These are phyloP conservation scores for Aspergillus niger DNA, from an alignment of 2,329 filamentous ascomycete species.

Conservation along the genomic window DNA sequence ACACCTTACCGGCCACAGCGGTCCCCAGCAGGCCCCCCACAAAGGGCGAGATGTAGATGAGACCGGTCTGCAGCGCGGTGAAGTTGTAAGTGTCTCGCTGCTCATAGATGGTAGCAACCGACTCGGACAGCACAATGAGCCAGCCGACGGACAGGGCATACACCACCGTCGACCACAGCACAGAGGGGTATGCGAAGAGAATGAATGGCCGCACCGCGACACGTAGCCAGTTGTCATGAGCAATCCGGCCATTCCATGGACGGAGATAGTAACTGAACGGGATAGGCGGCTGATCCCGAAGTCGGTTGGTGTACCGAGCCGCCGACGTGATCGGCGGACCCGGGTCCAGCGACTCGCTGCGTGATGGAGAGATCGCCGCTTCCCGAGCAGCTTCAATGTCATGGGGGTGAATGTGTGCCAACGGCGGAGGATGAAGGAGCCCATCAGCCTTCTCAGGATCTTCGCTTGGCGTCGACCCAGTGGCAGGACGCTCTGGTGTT, in stretches of 20 bases:
- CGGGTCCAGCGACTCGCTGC: conserved; percentile 37
- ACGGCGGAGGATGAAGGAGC: conserved; percentile 15
- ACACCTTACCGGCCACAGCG: conserved; percentile 83
- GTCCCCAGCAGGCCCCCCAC: conserved; percentile 88
- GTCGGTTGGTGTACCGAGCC: conserved; percentile 67
- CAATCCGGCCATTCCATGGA: conserved; percentile 76
- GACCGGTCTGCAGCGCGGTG: conserved; percentile 73
- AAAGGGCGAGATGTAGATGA: conserved; percentile 89
- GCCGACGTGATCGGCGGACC: conserved; percentile 29
- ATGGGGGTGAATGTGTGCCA: conserved; percentile 6
- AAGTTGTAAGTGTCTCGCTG: conserved; percentile 74
- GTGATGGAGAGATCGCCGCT: conserved; percentile 27
- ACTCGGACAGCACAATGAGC: conserved; percentile 93
- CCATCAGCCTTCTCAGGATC: conserved; percentile 21
- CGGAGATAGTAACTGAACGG: conserved; percentile 74
- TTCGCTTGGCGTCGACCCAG: not conserved
- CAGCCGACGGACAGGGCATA: conserved; percentile 90
- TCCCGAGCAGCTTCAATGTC: conserved; percentile 35
- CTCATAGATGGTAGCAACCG: conserved; percentile 77
- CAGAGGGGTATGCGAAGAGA: conserved; percentile 81
- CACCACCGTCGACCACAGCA: conserved; percentile 83
- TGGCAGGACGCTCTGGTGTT: not conserved
- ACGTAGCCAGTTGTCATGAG: conserved; percentile 75
- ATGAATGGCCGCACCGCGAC: conserved; percentile 80
- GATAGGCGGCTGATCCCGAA: conserved; percentile 67